phyloP scores from a whole-genome alignment of 805 yeast species.

The Lipomyces anomalus region DNA sequence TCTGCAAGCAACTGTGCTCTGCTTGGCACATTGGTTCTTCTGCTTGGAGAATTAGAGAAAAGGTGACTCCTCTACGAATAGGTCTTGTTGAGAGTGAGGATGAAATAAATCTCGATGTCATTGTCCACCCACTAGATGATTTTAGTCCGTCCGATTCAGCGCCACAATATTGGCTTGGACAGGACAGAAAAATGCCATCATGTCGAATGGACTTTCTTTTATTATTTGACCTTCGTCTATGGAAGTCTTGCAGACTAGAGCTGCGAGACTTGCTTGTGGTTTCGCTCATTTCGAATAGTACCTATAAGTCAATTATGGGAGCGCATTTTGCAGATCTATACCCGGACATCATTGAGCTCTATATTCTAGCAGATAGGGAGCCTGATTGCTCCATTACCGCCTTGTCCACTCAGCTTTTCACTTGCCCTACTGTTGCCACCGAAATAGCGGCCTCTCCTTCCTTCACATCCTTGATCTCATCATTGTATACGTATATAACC shows the following conservation, averaged over 20 bases:
- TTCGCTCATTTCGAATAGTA: slow-evolving; percentile 55
- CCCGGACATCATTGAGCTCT: slow-evolving; percentile 66
- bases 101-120: not conserved
- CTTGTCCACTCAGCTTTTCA: slow-evolving; percentile 78
- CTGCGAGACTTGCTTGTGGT: slow-evolving; percentile 63
- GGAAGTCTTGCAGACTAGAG: slow-evolving; percentile 54
- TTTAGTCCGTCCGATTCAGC: too few species aligned
- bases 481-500: slow-evolving; percentile 59
- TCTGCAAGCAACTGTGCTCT: slow-evolving; percentile 54
- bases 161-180: too few species aligned
- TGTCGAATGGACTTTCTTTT: slow-evolving; percentile 32
- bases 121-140: too few species aligned
- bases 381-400: slow-evolving; percentile 76
- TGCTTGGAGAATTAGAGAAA: slow-evolving; percentile 12
- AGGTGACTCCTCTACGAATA: not conserved
- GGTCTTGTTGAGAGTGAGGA: not conserved
- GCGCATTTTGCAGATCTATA: slow-evolving; percentile 79
- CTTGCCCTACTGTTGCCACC: slow-evolving; percentile 76
- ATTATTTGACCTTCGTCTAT: slow-evolving; percentile 64
- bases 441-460: slow-evolving; percentile 60
- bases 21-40: slow-evolving; percentile 56
- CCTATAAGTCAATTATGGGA: slow-evolving; percentile 55
- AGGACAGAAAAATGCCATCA: too few species aligned
- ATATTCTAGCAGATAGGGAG: slow-evolving; percentile 71
- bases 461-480: slow-evolving; percentile 53